These are phyloP conservation scores for Vigna reflexopilosa DNA, from an alignment of 306 rosid genomes.

Conservation along the genomic window DNA sequence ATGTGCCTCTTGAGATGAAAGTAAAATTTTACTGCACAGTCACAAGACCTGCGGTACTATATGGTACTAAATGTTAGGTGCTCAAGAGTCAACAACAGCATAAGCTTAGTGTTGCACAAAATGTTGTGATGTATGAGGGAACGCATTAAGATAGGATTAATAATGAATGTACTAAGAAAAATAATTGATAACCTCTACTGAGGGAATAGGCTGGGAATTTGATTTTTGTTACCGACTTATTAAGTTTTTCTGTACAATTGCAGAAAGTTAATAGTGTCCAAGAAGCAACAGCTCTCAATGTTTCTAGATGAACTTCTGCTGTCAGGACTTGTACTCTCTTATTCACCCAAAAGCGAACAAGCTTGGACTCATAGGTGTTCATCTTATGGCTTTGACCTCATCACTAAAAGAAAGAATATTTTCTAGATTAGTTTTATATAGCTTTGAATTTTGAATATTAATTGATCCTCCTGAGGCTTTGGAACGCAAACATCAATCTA, in stretches of 20 bases:
- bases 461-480: constrained; percentile 27
- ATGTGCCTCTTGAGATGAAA: not conserved
- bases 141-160: not conserved
- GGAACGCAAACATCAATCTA: constrained; percentile 38
- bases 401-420: constrained; percentile 34
- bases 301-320: constrained; percentile 72
- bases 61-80: not conserved
- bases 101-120: not conserved
- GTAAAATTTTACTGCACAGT: not conserved
- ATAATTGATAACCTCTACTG: not conserved
- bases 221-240: constrained; percentile 33
- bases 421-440: constrained; percentile 23
- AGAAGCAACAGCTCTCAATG: constrained; percentile 50
- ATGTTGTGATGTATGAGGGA: not conserved
- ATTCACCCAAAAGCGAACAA: constrained; percentile 83
- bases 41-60: not conserved
- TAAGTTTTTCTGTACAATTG: constrained; percentile 20
- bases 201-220: not conserved
- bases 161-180: constrained; percentile 2
- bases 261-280: constrained; percentile 70
- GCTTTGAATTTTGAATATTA: constrained; percentile 19
- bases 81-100: not conserved
- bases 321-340: constrained; percentile 80
- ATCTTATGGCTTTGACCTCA: constrained; percentile 15
- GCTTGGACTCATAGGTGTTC: constrained; percentile 88